Evolutionary conservation across 352 stramenopile species (phyloP).

Genomic region (Phytophthora pluvialis): DNA sequence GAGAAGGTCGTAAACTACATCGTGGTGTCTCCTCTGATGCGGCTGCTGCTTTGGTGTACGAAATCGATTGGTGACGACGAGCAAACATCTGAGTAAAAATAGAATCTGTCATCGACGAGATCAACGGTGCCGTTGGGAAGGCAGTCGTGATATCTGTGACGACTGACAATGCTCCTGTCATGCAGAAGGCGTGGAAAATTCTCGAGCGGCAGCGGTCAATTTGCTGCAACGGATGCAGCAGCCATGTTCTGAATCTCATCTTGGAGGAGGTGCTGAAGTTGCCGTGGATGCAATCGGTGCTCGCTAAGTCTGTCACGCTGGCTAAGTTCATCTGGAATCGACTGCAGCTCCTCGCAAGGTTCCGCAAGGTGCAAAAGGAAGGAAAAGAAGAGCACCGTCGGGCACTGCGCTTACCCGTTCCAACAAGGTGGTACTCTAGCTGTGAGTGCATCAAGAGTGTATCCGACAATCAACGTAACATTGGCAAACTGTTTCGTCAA

Average conservation of each 20-base stretch:
- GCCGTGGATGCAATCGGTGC: neutral
- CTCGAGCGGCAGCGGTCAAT: constrained; percentile 30
- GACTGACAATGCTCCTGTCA: constrained; percentile 21
- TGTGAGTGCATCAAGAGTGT: constrained; percentile 1
- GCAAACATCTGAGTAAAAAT: constrained; percentile 6
- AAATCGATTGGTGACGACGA: constrained; percentile 4
- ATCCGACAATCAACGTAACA: neutral
- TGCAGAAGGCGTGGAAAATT: constrained; percentile 38
- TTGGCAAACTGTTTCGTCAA: neutral
- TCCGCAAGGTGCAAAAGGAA: neutral
- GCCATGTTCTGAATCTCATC: constrained; percentile 33
- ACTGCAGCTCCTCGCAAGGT: neutral
- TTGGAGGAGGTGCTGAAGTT: neutral
- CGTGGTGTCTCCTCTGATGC: too few species aligned
- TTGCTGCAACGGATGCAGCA: constrained; percentile 14
- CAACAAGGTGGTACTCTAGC: neutral
- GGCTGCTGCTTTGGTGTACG: constrained; percentile 9
- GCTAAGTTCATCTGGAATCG: neutral
- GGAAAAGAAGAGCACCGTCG: neutral
- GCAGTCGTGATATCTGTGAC: constrained; percentile 1
- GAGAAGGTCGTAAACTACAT: constrained; percentile 19
- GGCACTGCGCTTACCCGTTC: neutral
- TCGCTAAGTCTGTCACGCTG: neutral
- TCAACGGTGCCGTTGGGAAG: constrained; percentile 1
- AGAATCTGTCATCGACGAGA: constrained; percentile 11